Conservation (phyloP, 1,284 basidiomycete species). For the Xerocomus amazonicus region DNA sequence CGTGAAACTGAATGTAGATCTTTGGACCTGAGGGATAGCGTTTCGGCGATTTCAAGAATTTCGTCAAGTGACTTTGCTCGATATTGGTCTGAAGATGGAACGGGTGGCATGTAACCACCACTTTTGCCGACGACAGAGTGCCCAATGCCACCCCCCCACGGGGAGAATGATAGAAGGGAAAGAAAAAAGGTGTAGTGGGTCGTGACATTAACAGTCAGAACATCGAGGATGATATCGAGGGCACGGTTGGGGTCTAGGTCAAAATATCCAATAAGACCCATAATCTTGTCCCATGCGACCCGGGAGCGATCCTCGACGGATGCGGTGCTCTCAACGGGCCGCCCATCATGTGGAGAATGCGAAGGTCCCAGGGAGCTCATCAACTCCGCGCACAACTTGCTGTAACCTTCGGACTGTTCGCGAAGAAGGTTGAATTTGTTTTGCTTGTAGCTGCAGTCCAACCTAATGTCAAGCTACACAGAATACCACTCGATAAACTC, state of each 20-base stretch:
- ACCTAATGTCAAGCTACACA: conserved; percentile 8
- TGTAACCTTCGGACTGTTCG: conserved; percentile 97
- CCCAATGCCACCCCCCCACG: conserved; percentile 60
- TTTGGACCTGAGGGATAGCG: conserved; percentile 6
- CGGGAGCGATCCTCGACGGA: conserved; percentile 63
- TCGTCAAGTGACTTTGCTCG: conserved; percentile 63
- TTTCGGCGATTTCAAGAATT: conserved; percentile 54
- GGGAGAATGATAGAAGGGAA: conserved; percentile 78
- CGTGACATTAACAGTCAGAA: conserved; percentile 78
- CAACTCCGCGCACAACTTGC: conserved; percentile 85
- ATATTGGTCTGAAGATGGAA: conserved; percentile 42
- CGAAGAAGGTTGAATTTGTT: conserved; percentile 97
- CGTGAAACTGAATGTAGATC: conserved; percentile 18
- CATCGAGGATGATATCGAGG: conserved; percentile 90
- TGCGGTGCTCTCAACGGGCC: conserved; percentile 55
- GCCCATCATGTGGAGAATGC: conserved; percentile 57
- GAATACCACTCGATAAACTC: conserved; percentile 33
- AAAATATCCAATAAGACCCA: conserved; percentile 91
- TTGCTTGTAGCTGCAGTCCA: conserved; percentile 82
- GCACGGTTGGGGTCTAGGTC: conserved; percentile 94
- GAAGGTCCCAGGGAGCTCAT: conserved; percentile 75
- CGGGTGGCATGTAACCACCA: conserved; percentile 37
- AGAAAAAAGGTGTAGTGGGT: conserved; percentile 93
- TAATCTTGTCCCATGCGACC: conserved; percentile 81
- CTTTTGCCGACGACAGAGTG: conserved; percentile 27